Percentiles rank a stretch among this genome's conserved stretches.
Conservation (phyloP, 495 filamentous ascomycete species). For the Neurospora cerealis region DNA sequence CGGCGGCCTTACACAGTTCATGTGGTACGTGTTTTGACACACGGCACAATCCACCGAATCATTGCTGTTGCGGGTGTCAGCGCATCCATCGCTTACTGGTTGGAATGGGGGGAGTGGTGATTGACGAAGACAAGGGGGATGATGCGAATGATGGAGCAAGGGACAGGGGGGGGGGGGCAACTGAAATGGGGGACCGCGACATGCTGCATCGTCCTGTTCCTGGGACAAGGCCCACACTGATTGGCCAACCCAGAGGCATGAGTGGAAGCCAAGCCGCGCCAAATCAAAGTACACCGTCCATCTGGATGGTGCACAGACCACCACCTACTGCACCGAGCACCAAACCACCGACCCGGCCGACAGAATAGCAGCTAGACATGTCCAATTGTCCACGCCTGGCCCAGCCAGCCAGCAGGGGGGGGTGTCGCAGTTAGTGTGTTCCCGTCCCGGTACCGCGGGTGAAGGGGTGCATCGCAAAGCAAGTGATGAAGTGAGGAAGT, state of each 20-base stretch:
- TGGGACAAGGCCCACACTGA: not conserved
- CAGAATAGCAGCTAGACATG: no score
- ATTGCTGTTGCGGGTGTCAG: slow-evolving; percentile 45
- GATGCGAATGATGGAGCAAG: not conserved
- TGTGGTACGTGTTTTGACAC: slow-evolving; percentile 91
- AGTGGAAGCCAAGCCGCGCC: not conserved
- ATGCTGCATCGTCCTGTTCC: not conserved
- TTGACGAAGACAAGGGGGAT: not conserved
- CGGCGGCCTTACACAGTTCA: slow-evolving; percentile 92
- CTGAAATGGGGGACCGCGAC: slow-evolving; percentile 5
- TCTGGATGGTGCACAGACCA: not conserved
- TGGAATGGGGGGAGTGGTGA: not conserved
- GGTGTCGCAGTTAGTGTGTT: not conserved
- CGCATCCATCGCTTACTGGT: not conserved
- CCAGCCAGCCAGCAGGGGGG: not conserved
- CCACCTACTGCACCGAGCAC: not conserved
- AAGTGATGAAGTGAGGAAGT: slow-evolving; percentile 1
- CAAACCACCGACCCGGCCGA: not conserved
- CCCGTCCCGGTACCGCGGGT: not conserved
- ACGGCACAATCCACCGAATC: slow-evolving; percentile 97
- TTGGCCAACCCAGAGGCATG: not conserved
- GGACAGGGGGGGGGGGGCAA: slow-evolving; percentile 2
- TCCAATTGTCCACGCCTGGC: not conserved
- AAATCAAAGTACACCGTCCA: not conserved
- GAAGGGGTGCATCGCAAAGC: not conserved